These are phyloP conservation scores for Gossypium bickii DNA, from an alignment of 345 rosid species.

Conservation along the genomic window DNA sequence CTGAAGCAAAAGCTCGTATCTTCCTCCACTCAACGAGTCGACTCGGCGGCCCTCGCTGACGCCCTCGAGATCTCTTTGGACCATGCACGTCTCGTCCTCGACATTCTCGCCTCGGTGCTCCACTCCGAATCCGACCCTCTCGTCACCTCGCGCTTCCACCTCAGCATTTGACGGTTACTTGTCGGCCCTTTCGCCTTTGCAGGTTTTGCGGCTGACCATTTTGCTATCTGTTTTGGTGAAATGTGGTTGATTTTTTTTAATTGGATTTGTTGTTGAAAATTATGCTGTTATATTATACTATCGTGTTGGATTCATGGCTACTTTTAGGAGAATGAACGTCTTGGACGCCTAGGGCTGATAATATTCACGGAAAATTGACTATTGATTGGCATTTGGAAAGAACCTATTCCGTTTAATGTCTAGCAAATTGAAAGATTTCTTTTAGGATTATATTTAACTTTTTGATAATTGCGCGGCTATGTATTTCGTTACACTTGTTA, in stretches of 20 bases:
- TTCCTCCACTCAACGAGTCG: slow-evolving; percentile 46
- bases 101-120: slow-evolving; percentile 84
- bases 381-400: background rate
- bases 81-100: slow-evolving; percentile 80
- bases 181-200: slow-evolving; percentile 95
- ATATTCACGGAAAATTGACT: background rate
- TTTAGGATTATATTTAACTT: background rate
- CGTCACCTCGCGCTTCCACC: slow-evolving; percentile 59
- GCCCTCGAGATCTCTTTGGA: slow-evolving; percentile 85
- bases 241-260: slow-evolving; percentile 8
- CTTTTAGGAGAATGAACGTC: slow-evolving; percentile 2
- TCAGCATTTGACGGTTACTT: slow-evolving; percentile 96
- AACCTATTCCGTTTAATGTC: background rate
- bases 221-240: background rate
- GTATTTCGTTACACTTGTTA: background rate
- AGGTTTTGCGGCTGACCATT: slow-evolving; percentile 41
- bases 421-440: background rate
- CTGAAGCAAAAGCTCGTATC: slow-evolving; percentile 56
- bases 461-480: background rate
- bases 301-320: background rate
- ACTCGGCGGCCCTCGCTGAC: slow-evolving; percentile 60
- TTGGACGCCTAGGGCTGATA: background rate
- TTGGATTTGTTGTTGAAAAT: background rate
- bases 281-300: background rate
- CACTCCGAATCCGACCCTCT: slow-evolving; percentile 75